Evolutionary conservation across 2,329 filamentous ascomycete genomes (phyloP), one percentile per base, ranked within the genome.

Genomic region (Massarina eburnea): DNA sequence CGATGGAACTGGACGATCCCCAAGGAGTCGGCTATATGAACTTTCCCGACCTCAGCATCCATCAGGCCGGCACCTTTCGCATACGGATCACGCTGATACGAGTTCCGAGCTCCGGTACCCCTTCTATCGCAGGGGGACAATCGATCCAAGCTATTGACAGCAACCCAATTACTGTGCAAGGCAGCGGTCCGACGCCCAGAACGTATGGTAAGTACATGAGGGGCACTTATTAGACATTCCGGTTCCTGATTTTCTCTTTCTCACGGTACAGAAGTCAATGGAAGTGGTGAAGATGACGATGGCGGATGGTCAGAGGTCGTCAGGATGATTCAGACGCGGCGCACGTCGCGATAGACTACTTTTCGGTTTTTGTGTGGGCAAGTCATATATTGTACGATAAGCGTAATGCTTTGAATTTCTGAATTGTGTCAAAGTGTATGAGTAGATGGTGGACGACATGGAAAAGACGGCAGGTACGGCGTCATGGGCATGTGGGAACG

Each of bases 11-110:
- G 53, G 59, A 61, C 26, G 63, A 69, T 14, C 52, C 66, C 3
- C 53, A 59, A 17, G 67, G 66, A 10, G 63, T 71, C 8, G 68
- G 68, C 20, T 70, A 70, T 45, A 67, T 70, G 57, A 60, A 58
- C 46, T 71, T 71, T 43, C 61, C 67, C 21, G 63, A 65, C 15
- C 67, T 71, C 27, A 45, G 54, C 36, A 67, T 71, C 34, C 61
- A 64, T 15, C 66, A 69, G 48, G 57, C 62, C 30, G 68, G 67
- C 33, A 68, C 60, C 14, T 71, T 65, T 48, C 61, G 63, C 22
- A 67, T 71, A 55, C 61, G 67, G 39, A 63, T 71, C 48, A 70
- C 67, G 3, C 53, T 71, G 20, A 64, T 68, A 19, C 57, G 57
- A 29, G 57, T 54, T 38, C 55, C 61, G 19, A 57, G 51, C 42